Conservation (phyloP, 768 basidiomycete species). For the Filobasidium floriforme region DNA sequence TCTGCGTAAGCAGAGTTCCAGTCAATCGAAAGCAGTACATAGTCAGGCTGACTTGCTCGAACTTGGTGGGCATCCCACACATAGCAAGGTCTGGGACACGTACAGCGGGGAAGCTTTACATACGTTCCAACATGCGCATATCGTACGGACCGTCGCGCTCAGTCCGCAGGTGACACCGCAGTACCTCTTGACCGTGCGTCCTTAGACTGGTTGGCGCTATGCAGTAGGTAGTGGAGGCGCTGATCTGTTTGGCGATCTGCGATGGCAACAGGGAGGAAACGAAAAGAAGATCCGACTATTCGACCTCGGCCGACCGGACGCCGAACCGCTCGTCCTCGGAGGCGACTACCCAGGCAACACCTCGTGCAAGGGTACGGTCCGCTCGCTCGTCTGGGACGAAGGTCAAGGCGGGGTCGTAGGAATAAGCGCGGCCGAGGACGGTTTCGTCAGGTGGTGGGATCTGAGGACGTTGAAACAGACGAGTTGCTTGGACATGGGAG, state of each 20-base stretch:
- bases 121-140: slow-evolving; percentile 97
- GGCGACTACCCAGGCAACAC: slow-evolving; percentile 50
- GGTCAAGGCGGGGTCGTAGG: slow-evolving; percentile 65
- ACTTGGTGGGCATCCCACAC: neutral
- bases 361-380: slow-evolving; percentile 81
- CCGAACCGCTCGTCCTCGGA: slow-evolving; percentile 68
- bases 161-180: slow-evolving; percentile 52
- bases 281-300: slow-evolving; percentile 97
- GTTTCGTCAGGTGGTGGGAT: slow-evolving; percentile 97
- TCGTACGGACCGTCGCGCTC: slow-evolving; percentile 88
- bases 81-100: slow-evolving; percentile 92
- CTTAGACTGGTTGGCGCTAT: too few species aligned
- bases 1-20: slow-evolving; percentile 63
- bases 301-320: slow-evolving; percentile 76
- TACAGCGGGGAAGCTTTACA: slow-evolving; percentile 78
- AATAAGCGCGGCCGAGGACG: slow-evolving; percentile 87
- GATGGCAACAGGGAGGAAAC: slow-evolving; percentile 71
- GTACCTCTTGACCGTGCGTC: slow-evolving; percentile 42
- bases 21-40: slow-evolving; percentile 16
- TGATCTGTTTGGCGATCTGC: neutral
- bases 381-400: slow-evolving; percentile 82
- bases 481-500: slow-evolving; percentile 63
- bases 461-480: slow-evolving; percentile 66
- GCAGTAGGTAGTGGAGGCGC: neutral
- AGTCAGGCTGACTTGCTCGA: neutral